phyloP scores from a whole-genome alignment of 805 yeast genomes.

The Candida chauliodis region DNA sequence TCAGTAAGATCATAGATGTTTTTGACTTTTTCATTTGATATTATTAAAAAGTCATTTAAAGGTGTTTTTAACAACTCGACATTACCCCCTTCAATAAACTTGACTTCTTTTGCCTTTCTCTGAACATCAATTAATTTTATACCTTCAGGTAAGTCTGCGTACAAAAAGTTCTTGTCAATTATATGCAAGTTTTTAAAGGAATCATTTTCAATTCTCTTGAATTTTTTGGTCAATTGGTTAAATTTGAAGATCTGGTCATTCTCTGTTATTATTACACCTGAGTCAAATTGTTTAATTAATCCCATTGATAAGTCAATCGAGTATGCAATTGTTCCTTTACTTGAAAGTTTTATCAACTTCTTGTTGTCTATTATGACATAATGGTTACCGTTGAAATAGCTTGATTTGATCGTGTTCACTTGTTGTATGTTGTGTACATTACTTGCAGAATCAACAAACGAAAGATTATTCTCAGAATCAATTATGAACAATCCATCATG shows the following conservation, averaged over 20 bases:
- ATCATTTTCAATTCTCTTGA: constrained; percentile 9
- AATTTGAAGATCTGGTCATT: constrained; percentile 12
- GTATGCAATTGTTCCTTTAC: constrained; percentile 12
- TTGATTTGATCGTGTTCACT: constrained; percentile 1
- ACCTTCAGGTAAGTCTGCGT: constrained; percentile 2
- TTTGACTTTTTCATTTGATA: constrained; percentile 8
- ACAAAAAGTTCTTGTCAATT: constrained; percentile 7
- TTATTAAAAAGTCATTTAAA: constrained; percentile 10
- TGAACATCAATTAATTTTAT: constrained; percentile 7
- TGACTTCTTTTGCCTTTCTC: neutral
- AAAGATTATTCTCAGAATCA: constrained; percentile 1
- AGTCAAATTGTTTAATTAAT: constrained; percentile 10
- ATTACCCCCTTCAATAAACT: neutral
- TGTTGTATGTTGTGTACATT: neutral
- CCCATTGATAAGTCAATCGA: neutral
- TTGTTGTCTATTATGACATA: constrained; percentile 8
- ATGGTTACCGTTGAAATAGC: constrained; percentile 1
- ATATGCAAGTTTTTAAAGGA: constrained; percentile 7
- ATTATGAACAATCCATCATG: constrained; percentile 2
- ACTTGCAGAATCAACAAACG: neutral
- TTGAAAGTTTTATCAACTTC: constrained; percentile 5
- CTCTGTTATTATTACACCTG: constrained; percentile 10
- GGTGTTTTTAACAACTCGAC: constrained; percentile 7
- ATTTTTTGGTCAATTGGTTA: constrained; percentile 1
- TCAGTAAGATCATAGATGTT: constrained; percentile 21